phyloP scores from a whole-genome alignment of 768 basidiomycete species.

The Mycena pura region DNA sequence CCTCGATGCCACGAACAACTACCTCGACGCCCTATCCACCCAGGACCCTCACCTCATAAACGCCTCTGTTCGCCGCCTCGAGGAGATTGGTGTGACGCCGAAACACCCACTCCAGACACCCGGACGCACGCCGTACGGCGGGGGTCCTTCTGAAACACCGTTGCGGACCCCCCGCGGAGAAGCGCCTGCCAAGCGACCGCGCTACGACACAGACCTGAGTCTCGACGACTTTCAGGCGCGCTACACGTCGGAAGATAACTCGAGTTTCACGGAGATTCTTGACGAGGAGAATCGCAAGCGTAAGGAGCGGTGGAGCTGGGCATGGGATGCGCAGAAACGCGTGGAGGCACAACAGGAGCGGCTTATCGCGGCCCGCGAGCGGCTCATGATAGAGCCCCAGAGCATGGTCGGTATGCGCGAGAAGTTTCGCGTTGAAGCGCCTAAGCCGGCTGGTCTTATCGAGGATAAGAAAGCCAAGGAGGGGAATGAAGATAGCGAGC shows the following conservation, averaged over 20 bases:
- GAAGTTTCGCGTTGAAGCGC: constrained; percentile 67
- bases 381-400: constrained; percentile 74
- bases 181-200: constrained; percentile 59
- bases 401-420: constrained; percentile 69
- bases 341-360: constrained; percentile 72
- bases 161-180: constrained; percentile 52
- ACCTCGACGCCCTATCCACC: constrained; percentile 80
- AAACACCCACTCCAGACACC: constrained; percentile 49
- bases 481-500: constrained; percentile 35
- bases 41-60: constrained; percentile 80
- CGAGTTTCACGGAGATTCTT: constrained; percentile 93
- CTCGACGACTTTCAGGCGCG: constrained; percentile 89
- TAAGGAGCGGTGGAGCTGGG: constrained; percentile 88
- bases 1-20: constrained; percentile 86
- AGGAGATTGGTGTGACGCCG: constrained; percentile 67
- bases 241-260: constrained; percentile 97
- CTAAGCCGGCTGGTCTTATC: constrained; percentile 62
- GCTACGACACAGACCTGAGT: constrained; percentile 66
- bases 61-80: constrained; percentile 75
- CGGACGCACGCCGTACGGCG: constrained; percentile 69
- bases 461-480: constrained; percentile 38
- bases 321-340: constrained; percentile 88
- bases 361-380: constrained; percentile 73
- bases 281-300: constrained; percentile 87
- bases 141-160: constrained; percentile 71